phyloP scores from a whole-genome alignment of 345 rosid genomes.

The Erucastrum elatum region DNA sequence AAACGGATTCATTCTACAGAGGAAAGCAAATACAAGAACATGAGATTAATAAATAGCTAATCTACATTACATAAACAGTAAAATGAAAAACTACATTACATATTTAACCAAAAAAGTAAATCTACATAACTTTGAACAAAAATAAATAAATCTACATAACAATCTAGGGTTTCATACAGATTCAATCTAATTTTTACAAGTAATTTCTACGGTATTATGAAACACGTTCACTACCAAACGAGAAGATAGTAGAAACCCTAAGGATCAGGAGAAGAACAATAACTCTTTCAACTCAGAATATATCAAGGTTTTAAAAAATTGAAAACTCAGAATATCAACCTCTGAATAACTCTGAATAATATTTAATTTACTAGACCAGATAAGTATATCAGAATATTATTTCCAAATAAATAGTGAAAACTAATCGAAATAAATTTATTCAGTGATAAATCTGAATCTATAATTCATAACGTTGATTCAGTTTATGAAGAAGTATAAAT shows the following conservation, averaged over 20 bases:
- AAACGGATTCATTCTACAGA: slow-evolving; percentile 43
- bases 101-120: neutral
- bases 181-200: neutral
- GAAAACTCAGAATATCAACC: neutral
- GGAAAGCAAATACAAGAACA: neutral
- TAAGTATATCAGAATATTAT: neutral
- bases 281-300: neutral
- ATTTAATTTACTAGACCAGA: neutral
- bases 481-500: neutral
- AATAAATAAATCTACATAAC: neutral
- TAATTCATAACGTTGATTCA: neutral
- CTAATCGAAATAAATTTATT: neutral
- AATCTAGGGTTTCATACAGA: neutral
- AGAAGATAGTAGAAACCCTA: neutral
- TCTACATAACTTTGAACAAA: neutral
- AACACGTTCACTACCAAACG: neutral
- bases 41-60: neutral
- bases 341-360: neutral
- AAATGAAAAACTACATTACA: neutral
- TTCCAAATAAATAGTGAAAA: neutral
- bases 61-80: neutral
- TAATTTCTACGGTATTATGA: neutral
- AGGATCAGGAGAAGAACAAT: neutral
- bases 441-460: neutral
- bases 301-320: neutral